Percentiles rank a stretch among this genome's conserved stretches.
These are phyloP conservation scores for Heritiera fomes DNA, from an alignment of 345 rosid genomes.

Conservation along the genomic window DNA sequence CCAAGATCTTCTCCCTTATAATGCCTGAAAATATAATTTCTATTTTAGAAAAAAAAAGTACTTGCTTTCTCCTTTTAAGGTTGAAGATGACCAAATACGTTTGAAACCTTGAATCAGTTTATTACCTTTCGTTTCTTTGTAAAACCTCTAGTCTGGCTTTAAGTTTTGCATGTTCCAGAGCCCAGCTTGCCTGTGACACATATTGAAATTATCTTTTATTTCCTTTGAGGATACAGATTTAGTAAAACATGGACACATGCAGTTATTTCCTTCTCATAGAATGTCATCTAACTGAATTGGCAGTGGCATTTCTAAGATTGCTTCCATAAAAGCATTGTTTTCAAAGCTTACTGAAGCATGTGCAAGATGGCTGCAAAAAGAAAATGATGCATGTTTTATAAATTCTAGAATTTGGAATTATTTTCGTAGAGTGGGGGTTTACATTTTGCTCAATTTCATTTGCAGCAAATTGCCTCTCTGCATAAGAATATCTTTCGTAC, in stretches of 20 bases:
- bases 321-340: not conserved
- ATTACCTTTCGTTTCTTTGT: constrained; percentile 77
- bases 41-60: not conserved
- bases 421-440: not conserved
- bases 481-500: constrained; percentile 78
- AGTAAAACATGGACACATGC: not conserved
- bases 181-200: constrained; percentile 68
- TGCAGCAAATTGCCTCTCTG: constrained; percentile 65
- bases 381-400: not conserved
- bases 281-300: not conserved
- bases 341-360: not conserved
- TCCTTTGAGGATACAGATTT: not conserved
- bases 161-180: constrained; percentile 83
- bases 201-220: constrained; percentile 10
- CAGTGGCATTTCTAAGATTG: not conserved
- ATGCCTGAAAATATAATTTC: constrained; percentile 50
- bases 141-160: constrained; percentile 87
- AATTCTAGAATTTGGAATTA: not conserved
- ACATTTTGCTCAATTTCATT: constrained; percentile 38
- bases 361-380: not conserved
- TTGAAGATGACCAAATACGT: not conserved
- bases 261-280: not conserved
- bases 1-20: constrained; percentile 89
- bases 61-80: not conserved
- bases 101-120: not conserved